These are phyloP conservation scores for Musa acuminata DNA, from an alignment of 176 grass and related monocot species.

Conservation along the genomic window DNA sequence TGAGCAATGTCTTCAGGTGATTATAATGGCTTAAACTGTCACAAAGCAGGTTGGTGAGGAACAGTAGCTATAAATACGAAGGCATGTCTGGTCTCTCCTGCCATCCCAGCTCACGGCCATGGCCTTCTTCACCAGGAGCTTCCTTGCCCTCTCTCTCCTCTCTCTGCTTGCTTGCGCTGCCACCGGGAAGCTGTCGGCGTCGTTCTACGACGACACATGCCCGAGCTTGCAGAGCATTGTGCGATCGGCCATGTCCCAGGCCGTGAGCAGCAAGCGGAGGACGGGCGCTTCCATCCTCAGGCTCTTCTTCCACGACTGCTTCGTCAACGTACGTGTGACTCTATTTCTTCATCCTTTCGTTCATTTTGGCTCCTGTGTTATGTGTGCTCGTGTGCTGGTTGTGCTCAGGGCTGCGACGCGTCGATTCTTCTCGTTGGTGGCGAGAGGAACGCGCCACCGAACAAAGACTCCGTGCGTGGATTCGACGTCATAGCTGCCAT, in stretches of 20 bases:
- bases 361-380: background rate
- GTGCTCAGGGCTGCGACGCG: background rate
- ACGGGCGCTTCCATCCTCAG: conserved; percentile 34
- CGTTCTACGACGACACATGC: conserved; percentile 26
- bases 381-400: background rate
- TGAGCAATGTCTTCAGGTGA: no score
- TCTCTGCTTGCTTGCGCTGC: conserved; percentile 14
- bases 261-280: conserved; percentile 13
- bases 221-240: conserved; percentile 20
- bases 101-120: no score
- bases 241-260: conserved; percentile 8
- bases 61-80: no score
- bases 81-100: no score
- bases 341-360: background rate
- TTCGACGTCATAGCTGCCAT: background rate
- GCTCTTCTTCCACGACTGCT: conserved; percentile 12
- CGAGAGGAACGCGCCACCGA: background rate
- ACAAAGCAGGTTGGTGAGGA: no score
- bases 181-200: conserved; percentile 11
- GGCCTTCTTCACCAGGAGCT: no score
- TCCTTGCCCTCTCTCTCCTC: background rate
- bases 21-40: no score
- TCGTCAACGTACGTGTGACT: background rate
- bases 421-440: background rate
- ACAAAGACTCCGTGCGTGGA: background rate